phyloP scores from a whole-genome alignment of 768 basidiomycete genomes.

The Tricholoma bakamatsutake region DNA sequence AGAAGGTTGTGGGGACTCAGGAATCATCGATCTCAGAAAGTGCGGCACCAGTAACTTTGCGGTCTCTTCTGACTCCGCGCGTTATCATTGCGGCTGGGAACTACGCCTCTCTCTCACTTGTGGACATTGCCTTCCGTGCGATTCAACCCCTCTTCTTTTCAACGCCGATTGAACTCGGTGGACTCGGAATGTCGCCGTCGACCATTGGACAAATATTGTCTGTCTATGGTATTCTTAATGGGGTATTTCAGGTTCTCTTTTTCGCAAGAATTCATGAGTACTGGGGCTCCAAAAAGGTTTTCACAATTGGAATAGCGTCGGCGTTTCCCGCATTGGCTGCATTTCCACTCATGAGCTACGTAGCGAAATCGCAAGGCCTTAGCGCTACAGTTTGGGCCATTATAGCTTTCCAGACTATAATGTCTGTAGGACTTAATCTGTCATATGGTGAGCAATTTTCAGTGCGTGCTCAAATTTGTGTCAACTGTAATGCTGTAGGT shows the following conservation, averaged over 20 bases:
- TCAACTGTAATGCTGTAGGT: slow-evolving; percentile 32
- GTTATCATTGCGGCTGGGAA: slow-evolving; percentile 61
- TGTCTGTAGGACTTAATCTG: slow-evolving; percentile 43
- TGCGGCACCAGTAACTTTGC: slow-evolving; percentile 11
- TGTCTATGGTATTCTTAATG: slow-evolving; percentile 56
- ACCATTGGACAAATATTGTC: slow-evolving; percentile 63
- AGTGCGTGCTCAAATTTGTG: background rate
- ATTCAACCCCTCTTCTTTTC: slow-evolving; percentile 68
- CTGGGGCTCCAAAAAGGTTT: slow-evolving; percentile 62
- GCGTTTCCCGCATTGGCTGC: slow-evolving; percentile 48
- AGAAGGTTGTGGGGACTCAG: background rate
- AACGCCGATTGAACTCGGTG: slow-evolving; percentile 65
- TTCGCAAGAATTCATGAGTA: slow-evolving; percentile 56
- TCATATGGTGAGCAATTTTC: slow-evolving; percentile 45
- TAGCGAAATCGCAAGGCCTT: slow-evolving; percentile 48
- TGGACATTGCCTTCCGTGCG: slow-evolving; percentile 62
- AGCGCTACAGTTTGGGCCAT: slow-evolving; percentile 40
- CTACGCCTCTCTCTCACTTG: slow-evolving; percentile 57
- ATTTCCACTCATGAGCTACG: slow-evolving; percentile 55
- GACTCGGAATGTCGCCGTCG: slow-evolving; percentile 62
- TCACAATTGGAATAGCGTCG: slow-evolving; percentile 42
- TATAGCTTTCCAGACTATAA: slow-evolving; percentile 42
- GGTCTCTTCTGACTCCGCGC: slow-evolving; percentile 32
- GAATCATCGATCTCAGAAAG: slow-evolving; percentile 4
- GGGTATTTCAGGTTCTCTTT: slow-evolving; percentile 59